Evolutionary conservation across 78 protist species (phyloP).

Genomic region (Isochrysis galbana): DNA sequence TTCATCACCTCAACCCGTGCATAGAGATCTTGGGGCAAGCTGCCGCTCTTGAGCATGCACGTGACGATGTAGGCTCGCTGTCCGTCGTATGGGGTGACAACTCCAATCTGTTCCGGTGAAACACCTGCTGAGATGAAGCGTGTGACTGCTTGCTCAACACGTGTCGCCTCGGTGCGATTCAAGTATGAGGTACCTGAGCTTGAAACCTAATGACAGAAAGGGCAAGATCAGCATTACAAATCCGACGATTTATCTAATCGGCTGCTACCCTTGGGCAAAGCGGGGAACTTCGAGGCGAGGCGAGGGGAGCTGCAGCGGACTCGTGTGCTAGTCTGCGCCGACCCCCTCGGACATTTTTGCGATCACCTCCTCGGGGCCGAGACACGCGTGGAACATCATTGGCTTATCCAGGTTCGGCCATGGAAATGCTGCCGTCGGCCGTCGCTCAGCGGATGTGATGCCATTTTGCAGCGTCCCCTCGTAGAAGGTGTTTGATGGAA

Average conservation of each 20-base stretch:
- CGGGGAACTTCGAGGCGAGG: too few relatives aligned
- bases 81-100: slow-evolving; percentile 99
- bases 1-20: slow-evolving; percentile 79
- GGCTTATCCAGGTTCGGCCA: slow-evolving; percentile 95
- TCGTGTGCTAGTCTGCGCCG: too few relatives aligned
- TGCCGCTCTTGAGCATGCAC: slow-evolving; percentile 84
- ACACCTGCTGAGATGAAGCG: slow-evolving; percentile 83
- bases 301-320: too few relatives aligned
- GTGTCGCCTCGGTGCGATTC: slow-evolving; percentile 97
- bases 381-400: slow-evolving; percentile 88
- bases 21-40: slow-evolving; percentile 80
- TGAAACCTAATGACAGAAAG: too few relatives aligned
- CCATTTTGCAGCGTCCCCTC: slow-evolving; percentile 99
- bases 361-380: slow-evolving; percentile 96
- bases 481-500: slow-evolving; percentile 96
- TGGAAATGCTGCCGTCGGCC: slow-evolving; percentile 37
- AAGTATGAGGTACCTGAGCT: slow-evolving; percentile 97
- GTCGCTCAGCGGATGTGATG: slow-evolving; percentile 84
- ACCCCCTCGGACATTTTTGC: too few relatives aligned
- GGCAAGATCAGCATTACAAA: too few relatives aligned
- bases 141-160: slow-evolving; percentile 91
- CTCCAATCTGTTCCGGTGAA: slow-evolving; percentile 94
- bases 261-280: too few relatives aligned
- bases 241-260: too few relatives aligned
- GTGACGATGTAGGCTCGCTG: slow-evolving; percentile 94